Conservation (phyloP, 768 basidiomycete genomes). For the Mycena indigotica region DNA sequence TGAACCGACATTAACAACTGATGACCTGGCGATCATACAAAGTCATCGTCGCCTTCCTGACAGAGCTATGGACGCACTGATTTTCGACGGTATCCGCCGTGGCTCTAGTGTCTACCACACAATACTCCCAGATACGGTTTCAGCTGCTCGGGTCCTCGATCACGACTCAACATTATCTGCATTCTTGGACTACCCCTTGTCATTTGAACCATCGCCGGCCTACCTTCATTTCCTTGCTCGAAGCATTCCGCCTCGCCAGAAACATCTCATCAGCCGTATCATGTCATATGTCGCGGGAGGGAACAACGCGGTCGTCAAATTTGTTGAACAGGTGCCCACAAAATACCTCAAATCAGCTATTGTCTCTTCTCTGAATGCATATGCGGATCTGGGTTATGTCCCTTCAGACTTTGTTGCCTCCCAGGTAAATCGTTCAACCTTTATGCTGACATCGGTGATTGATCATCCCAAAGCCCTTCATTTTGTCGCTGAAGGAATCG, state of each 20-base stretch:
- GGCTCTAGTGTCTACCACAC: neutral
- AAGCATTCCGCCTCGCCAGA: constrained; percentile 34
- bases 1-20: constrained; percentile 34
- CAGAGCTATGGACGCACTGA: constrained; percentile 8
- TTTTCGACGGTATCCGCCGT: constrained; percentile 19
- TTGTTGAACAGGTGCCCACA: constrained; percentile 23
- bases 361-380: constrained; percentile 16
- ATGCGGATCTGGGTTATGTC: constrained; percentile 31
- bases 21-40: constrained; percentile 50
- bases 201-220: constrained; percentile 30
- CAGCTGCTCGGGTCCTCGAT: constrained; percentile 47
- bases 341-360: constrained; percentile 6
- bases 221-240: constrained; percentile 41
- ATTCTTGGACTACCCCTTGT: constrained; percentile 43
- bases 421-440: constrained; percentile 44
- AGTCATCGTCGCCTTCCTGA: constrained; percentile 54
- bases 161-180: constrained; percentile 51
- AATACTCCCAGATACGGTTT: constrained; percentile 9
- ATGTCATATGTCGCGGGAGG: constrained; percentile 22
- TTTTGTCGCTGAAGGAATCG: constrained; percentile 46
- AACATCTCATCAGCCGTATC: constrained; percentile 32
- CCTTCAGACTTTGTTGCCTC: constrained; percentile 39
- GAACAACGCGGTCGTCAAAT: constrained; percentile 4
- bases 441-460: constrained; percentile 20
- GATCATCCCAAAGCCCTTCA: constrained; percentile 47